Conservation (phyloP, 305 asterid genomes). For the Ilex paraguariensis region DNA sequence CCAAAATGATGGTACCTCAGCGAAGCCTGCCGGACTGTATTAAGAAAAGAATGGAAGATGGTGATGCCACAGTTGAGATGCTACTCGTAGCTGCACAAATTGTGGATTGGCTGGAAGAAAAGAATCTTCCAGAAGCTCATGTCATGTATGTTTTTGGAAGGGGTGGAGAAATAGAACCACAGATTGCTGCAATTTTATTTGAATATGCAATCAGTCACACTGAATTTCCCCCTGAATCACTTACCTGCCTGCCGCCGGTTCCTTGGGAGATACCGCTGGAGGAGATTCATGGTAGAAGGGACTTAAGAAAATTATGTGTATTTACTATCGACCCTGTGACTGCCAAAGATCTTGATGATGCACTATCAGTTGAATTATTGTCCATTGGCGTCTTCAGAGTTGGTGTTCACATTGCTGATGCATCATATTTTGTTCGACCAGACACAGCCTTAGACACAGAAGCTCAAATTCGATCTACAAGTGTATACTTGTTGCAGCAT, state of each 20-base stretch:
- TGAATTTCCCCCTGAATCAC: constrained; percentile 53
- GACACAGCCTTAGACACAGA: constrained; percentile 63
- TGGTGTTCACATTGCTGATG: constrained; percentile 92
- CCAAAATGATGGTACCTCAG: constrained; percentile 61
- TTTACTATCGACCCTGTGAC: constrained; percentile 84
- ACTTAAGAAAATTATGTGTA: constrained; percentile 56
- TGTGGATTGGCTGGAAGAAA: constrained; percentile 76
- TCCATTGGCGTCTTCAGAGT: constrained; percentile 54
- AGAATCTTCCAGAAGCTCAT: constrained; percentile 54
- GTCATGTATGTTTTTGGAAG: constrained; percentile 63
- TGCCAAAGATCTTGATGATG: constrained; percentile 91
- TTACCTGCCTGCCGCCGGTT: constrained; percentile 53
- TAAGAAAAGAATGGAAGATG: constrained; percentile 50
- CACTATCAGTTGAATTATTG: constrained; percentile 61
- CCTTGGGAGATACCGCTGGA: constrained; percentile 65
- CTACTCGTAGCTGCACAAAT: constrained; percentile 70
- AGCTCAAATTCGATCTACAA: constrained; percentile 73
- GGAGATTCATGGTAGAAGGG: constrained; percentile 54
- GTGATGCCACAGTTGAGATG: constrained; percentile 59
- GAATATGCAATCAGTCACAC: constrained; percentile 67
- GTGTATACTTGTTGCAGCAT: constrained; percentile 59
- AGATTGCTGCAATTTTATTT: constrained; percentile 75
- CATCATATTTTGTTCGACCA: constrained; percentile 70
- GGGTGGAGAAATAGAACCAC: constrained; percentile 70
- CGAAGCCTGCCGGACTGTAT: constrained; percentile 49